Base-by-base conservation (phyloP, 352 stramenopile species). In the Globisporangium yorkense region DNA sequence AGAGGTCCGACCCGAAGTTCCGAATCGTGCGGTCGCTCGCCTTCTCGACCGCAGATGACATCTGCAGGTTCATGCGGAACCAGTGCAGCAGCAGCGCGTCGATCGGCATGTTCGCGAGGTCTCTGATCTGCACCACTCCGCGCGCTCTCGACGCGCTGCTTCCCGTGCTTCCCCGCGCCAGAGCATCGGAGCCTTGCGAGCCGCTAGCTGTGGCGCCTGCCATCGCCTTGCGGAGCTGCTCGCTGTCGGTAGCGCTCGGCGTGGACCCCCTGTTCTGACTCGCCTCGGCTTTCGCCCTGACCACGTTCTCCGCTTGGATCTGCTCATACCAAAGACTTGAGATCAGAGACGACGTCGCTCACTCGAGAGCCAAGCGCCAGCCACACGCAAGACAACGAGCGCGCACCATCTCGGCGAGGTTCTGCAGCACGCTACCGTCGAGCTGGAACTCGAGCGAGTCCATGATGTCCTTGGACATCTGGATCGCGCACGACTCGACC, bases 401-500 rank as follows among this genome's bases (percentile, higher is more conserved):
- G 37, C 63, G 43, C 62, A 84, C 77, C 72, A 86, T 87, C 33
- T 88, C 78, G 8, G 72, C 67, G 37, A 88, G 65, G 21, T 80
- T 66, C 27, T 86, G 70, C 33, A 88, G 66, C 35, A 86, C 69
- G 44, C 65, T 75, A 47, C 83, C 83, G 43, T 93, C 83, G 13
- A 88, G 67, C 47, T 93, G 83, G 45, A 76, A 75, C 60, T 91
- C 80, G 24, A 93, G 77, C 18, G 80, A 87, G 57, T 93, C 83
- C 75, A 93, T 88, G 54, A 76, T 71, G 40, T 90, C 83, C 58
- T 89, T 93, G 31, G 77, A 75, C 70, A 88, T 84, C 52, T 93
- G 83, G 54, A 93, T 93, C n/a, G 82, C 75, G 41, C 76, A 83
- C 29, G 80, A 83, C 63, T 93, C 83, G 61, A 93, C 83, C 80